These are phyloP conservation scores for Cyberlindnera veronae DNA, from an alignment of 805 yeast species.

Conservation along the genomic window DNA sequence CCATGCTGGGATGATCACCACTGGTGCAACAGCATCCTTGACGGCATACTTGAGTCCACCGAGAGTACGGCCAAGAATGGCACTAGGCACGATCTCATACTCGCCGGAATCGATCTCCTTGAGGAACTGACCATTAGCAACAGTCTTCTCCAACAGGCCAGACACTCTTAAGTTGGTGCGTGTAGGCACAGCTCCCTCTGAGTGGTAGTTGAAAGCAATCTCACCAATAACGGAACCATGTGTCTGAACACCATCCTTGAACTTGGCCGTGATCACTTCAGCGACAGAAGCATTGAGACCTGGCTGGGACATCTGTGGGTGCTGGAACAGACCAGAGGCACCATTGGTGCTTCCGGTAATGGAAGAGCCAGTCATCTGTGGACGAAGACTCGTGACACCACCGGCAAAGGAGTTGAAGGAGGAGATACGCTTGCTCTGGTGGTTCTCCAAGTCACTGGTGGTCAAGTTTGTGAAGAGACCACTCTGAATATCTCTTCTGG, in stretches of 20 bases:
- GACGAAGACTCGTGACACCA: constrained; percentile 32
- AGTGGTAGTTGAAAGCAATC: constrained; percentile 70
- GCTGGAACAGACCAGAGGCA: constrained; percentile 40
- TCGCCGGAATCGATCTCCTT: constrained; percentile 42
- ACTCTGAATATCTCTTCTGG: constrained; percentile 41
- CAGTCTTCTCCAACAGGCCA: constrained; percentile 40
- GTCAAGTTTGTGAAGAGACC: constrained; percentile 45
- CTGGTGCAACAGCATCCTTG: constrained; percentile 54
- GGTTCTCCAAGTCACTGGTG: constrained; percentile 30
- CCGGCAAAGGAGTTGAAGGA: constrained; percentile 28
- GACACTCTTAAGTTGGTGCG: constrained; percentile 42
- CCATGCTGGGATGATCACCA: constrained; percentile 81
- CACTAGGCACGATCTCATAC: constrained; percentile 45
- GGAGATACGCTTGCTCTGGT: constrained; percentile 25
- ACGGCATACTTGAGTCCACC: constrained; percentile 79
- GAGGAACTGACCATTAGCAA: constrained; percentile 52
- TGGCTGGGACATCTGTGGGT: constrained; percentile 46
- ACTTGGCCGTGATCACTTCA: constrained; percentile 76
- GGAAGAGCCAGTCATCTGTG: constrained; percentile 44
- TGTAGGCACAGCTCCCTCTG: constrained; percentile 35
- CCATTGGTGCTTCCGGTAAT: no score
- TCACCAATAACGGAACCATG: constrained; percentile 77
- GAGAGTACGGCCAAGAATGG: constrained; percentile 59
- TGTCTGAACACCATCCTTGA: constrained; percentile 60
- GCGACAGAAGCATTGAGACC: constrained; percentile 82